Conservation (phyloP, 1,139 yeast genomes). For the Candida sanyaensis region DNA sequence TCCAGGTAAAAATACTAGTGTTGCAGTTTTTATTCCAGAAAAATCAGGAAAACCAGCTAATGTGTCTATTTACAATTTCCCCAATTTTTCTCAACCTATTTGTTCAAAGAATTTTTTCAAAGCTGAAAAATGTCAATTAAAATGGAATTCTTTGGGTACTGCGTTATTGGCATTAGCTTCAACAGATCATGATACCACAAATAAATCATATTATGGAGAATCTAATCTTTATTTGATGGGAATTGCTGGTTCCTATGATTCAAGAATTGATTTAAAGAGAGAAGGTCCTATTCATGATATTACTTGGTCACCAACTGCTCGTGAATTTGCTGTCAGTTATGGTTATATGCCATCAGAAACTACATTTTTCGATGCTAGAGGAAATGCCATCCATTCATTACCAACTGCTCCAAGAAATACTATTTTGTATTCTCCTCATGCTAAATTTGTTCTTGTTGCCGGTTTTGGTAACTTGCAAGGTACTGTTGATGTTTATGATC, state of each 20-base stretch:
- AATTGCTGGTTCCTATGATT: slow-evolving; percentile 89
- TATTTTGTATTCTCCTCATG: slow-evolving; percentile 90
- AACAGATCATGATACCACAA: slow-evolving; percentile 93
- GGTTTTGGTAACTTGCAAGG: slow-evolving; percentile 99
- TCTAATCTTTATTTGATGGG: slow-evolving; percentile 89
- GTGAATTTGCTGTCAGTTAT: slow-evolving; percentile 96
- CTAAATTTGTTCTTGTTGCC: slow-evolving; percentile 85
- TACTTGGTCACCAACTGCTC: slow-evolving; percentile 94
- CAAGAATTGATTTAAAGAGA: slow-evolving; percentile 80
- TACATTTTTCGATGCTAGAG: slow-evolving; percentile 92
- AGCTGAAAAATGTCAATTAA: slow-evolving; percentile 90
- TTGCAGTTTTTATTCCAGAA: slow-evolving; percentile 91
- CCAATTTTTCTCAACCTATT: slow-evolving; percentile 75
- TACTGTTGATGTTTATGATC: slow-evolving; percentile 91
- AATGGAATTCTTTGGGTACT: slow-evolving; percentile 95
- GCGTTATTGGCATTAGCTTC: slow-evolving; percentile 91
- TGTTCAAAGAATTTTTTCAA: slow-evolving; percentile 89
- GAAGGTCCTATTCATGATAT: slow-evolving; percentile 98
- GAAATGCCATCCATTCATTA: slow-evolving; percentile 79
- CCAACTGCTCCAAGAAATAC: slow-evolving; percentile 92
- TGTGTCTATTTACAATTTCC: slow-evolving; percentile 79
- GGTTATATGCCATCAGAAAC: slow-evolving; percentile 99
- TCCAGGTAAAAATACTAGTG: slow-evolving; percentile 90
- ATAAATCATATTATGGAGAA: slow-evolving; percentile 96
- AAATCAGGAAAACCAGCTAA: slow-evolving; percentile 83